Evolutionary conservation across 2,329 filamentous ascomycete species (phyloP).

Genomic region (Colletotrichum coccodes): DNA sequence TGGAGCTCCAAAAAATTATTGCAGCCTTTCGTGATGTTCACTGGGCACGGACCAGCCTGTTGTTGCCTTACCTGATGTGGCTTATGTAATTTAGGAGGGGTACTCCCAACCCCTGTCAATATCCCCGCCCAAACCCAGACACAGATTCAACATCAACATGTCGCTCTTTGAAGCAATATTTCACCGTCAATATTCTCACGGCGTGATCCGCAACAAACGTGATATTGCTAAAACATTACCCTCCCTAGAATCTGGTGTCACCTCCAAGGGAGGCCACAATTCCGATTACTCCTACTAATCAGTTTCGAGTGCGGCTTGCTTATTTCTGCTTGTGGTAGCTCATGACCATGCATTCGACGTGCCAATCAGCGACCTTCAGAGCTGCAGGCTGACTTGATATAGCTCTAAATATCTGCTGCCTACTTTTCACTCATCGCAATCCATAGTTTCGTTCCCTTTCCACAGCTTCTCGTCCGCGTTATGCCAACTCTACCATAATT

Average conservation of each 20-base stretch:
- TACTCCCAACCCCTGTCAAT: not conserved
- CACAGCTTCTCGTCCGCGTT: too few species aligned
- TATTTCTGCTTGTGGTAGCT: not conserved
- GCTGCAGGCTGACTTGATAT: not conserved
- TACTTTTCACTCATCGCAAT: not conserved
- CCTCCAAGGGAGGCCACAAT: not conserved
- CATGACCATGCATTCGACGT: not conserved
- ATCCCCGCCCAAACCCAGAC: not conserved
- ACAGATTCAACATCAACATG: not conserved
- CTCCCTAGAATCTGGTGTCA: too few species aligned
- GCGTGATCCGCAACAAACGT: too few species aligned
- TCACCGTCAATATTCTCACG: too few species aligned
- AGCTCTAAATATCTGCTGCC: not conserved
- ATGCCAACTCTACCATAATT: too few species aligned
- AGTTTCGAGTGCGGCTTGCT: not conserved
- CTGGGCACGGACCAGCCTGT: conserved; percentile 34
- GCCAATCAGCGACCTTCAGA: not conserved
- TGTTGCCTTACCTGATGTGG: conserved; percentile 24
- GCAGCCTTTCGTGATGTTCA: conserved; percentile 50
- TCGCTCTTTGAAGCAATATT: too few species aligned
- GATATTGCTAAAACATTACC: too few species aligned
- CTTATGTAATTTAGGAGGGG: conserved; percentile 35
- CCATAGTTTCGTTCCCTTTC: not conserved
- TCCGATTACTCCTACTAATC: too few species aligned
- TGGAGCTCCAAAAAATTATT: conserved; percentile 62